A percentile compares a stretch with the other conserved stretches of the same genome.
Conservation (phyloP, 2,329 filamentous ascomycete genomes). For the Aspergillus fijiensis region DNA sequence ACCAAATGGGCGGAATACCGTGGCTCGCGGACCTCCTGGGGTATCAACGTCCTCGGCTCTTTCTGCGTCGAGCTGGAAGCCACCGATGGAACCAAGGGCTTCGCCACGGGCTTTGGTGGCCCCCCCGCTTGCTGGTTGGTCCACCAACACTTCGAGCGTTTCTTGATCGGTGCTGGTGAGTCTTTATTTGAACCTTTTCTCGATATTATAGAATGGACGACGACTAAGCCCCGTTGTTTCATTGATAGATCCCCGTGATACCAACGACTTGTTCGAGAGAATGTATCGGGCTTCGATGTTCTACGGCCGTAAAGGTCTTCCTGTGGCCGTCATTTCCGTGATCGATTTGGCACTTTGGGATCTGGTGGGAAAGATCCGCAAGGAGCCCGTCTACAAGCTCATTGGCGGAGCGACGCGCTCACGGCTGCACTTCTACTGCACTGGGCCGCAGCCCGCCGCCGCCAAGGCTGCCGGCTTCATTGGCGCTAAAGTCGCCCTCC, state of each 20-base stretch:
- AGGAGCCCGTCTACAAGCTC: conserved; percentile 91
- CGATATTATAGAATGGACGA: not conserved
- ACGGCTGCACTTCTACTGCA: conserved; percentile 89
- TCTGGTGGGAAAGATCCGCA: conserved; percentile 82
- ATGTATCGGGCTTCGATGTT: conserved; percentile 98
- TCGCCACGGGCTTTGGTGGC: conserved; percentile 90
- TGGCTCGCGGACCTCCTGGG: conserved; percentile 85
- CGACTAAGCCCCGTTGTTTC: not conserved
- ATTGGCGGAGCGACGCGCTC: conserved; percentile 88
- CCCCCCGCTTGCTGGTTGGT: conserved; percentile 93
- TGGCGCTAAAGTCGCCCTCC: conserved; percentile 85
- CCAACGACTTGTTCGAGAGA: conserved; percentile 88
- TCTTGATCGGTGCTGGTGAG: conserved; percentile 73
- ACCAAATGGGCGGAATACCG: conserved; percentile 86
- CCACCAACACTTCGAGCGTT: conserved; percentile 89
- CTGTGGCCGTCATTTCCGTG: conserved; percentile 87
- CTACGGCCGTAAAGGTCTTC: conserved; percentile 89
- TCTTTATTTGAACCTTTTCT: too few species aligned
- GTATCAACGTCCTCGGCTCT: conserved; percentile 91
- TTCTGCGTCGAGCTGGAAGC: conserved; percentile 90
- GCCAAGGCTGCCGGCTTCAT: conserved; percentile 86
- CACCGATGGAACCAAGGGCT: conserved; percentile 86
- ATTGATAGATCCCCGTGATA: conserved; percentile 73
- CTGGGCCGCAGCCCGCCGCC: conserved; percentile 76
- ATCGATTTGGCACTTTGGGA: conserved; percentile 94